Percentiles rank a stretch among this genome's conserved stretches.
phyloP scores from a whole-genome alignment of 139 green algal species.

The Chlorella sorokiniana region DNA sequence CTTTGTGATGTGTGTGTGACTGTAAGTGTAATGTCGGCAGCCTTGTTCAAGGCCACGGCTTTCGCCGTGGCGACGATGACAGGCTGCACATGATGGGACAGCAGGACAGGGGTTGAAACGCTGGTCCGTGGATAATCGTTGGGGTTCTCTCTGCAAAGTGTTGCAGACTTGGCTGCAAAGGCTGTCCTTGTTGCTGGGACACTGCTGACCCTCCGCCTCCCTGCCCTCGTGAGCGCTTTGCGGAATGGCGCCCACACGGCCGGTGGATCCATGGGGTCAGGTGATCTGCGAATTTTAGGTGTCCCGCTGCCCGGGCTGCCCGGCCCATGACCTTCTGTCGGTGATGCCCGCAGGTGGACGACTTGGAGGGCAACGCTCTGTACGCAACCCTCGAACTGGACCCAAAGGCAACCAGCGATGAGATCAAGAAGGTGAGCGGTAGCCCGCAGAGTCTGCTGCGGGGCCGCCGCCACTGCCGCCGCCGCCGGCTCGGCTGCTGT shows the following conservation, averaged over 20 bases:
- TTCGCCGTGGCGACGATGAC: no score
- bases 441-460: no score
- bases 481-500: neutral
- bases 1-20: no score
- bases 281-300: constrained; percentile 10
- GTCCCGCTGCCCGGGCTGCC: neutral
- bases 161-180: neutral
- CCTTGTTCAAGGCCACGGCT: no score
- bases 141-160: neutral
- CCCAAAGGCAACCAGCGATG: constrained; percentile 20
- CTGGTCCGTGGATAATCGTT: no score
- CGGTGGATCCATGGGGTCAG: constrained; percentile 40
- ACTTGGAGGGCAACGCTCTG: constrained; percentile 58
- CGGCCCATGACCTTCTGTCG: neutral
- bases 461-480: neutral
- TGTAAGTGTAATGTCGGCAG: no score
- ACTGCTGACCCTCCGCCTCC: neutral
- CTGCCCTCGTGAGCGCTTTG: neutral
- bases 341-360: constrained; percentile 50
- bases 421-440: constrained; percentile 53
- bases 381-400: constrained; percentile 54
- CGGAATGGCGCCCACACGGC: neutral
- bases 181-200: neutral
- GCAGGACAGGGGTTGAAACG: no score
- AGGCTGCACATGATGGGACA: no score